These are phyloP conservation scores for Hymenoscyphus fructigenus DNA, from an alignment of 2,329 filamentous ascomycete genomes.

Conservation along the genomic window DNA sequence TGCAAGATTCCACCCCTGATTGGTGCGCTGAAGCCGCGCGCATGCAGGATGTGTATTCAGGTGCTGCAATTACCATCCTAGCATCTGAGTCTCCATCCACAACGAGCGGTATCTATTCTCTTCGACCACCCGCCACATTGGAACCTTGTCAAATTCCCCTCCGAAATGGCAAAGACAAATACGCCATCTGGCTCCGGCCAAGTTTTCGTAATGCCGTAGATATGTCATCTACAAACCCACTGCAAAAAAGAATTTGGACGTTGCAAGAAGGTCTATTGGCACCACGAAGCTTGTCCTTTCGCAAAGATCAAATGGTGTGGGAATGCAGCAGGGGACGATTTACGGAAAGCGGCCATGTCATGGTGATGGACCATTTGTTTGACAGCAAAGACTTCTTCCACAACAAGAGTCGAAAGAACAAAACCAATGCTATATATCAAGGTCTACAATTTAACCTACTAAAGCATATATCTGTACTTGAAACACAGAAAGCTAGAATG, in stretches of 20 bases:
- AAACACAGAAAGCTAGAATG: background rate
- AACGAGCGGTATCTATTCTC: background rate
- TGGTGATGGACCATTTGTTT: background rate
- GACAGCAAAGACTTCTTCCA: constrained; percentile 4
- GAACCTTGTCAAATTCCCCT: background rate
- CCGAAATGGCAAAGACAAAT: background rate
- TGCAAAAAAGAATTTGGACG: background rate
- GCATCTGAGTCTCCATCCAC: background rate
- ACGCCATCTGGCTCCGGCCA: background rate
- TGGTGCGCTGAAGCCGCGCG: constrained; percentile 26
- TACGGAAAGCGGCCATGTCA: background rate
- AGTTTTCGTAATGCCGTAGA: background rate
- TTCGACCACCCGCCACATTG: background rate
- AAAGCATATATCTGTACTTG: no score
- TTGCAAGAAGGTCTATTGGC: background rate
- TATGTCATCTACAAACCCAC: background rate
- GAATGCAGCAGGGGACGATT: background rate
- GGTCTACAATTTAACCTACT: no score
- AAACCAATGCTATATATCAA: background rate
- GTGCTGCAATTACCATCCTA: constrained; percentile 5
- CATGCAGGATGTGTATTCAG: constrained; percentile 30
- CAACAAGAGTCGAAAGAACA: background rate
- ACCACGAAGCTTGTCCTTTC: background rate
- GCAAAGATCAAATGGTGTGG: background rate
- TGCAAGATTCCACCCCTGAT: constrained; percentile 34